Percentiles rank a stretch among this genome's conserved stretches.
These are phyloP conservation scores for Penicillium hesseltinei DNA, from an alignment of 2,329 filamentous ascomycete genomes.

Conservation along the genomic window DNA sequence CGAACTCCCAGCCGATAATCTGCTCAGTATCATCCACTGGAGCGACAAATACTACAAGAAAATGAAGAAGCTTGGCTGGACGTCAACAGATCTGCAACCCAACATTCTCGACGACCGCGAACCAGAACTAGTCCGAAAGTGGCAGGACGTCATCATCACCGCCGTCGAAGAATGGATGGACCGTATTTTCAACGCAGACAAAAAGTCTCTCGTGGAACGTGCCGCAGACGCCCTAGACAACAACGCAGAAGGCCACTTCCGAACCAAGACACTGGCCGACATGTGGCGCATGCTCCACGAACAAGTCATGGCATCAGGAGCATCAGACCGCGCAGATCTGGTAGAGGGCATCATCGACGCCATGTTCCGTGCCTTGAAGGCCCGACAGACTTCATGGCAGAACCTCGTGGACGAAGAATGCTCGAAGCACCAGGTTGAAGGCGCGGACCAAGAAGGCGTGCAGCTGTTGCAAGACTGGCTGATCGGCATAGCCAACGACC, in stretches of 20 bases:
- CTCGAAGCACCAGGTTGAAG: conserved; percentile 62
- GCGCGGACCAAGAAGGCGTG: conserved; percentile 62
- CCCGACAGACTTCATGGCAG: conserved; percentile 82
- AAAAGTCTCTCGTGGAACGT: conserved; percentile 74
- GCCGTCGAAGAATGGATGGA: conserved; percentile 98
- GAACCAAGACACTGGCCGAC: conserved; percentile 86
- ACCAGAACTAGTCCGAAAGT: conserved; percentile 85
- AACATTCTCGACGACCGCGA: conserved; percentile 90
- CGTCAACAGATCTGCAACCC: conserved; percentile 71
- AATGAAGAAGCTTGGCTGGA: conserved; percentile 85
- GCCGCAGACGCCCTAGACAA: conserved; percentile 77
- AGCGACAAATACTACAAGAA: conserved; percentile 94
- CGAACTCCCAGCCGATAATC: conserved; percentile 78
- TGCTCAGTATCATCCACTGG: conserved; percentile 91
- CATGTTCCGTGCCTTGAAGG: conserved; percentile 85
- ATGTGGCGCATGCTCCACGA: conserved; percentile 98
- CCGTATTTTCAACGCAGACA: conserved; percentile 80
- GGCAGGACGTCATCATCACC: conserved; percentile 90
- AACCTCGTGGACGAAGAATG: conserved; percentile 84
- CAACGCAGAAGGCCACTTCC: conserved; percentile 85
- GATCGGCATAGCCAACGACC: conserved; percentile 93
- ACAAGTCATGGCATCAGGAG: conserved; percentile 80
- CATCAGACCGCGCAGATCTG: conserved; percentile 83
- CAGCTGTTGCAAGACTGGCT: conserved; percentile 84
- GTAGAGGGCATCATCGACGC: conserved; percentile 93